phyloP scores from a whole-genome alignment of 352 stramenopile species.

The Lagenidium sp. region DNA sequence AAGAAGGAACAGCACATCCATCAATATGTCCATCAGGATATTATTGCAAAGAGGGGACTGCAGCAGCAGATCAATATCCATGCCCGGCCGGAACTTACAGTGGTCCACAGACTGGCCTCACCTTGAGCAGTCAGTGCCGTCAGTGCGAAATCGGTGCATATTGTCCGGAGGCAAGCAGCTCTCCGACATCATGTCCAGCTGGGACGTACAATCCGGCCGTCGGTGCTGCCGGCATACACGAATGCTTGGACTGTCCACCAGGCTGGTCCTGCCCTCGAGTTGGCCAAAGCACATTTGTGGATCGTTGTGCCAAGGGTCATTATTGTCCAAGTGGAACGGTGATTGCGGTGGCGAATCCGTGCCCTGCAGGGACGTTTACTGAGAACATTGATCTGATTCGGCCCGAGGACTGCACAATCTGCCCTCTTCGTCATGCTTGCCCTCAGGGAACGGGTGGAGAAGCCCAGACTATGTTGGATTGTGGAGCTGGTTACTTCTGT shows the following conservation, averaged over 20 bases:
- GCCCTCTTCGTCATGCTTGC: conserved; percentile 62
- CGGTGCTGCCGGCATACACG: conserved; percentile 32
- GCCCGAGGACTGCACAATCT: conserved; percentile 66
- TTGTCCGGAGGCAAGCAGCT: conserved; percentile 71
- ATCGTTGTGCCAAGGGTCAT: conserved; percentile 57
- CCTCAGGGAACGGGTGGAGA: conserved; percentile 62
- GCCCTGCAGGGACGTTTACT: conserved; percentile 69
- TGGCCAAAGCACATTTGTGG: conserved; percentile 44
- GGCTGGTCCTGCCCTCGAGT: conserved; percentile 69
- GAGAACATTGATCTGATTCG: conserved; percentile 56
- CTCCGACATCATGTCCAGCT: conserved; percentile 52
- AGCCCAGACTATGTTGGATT: conserved; percentile 58
- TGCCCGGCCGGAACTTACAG: conserved; percentile 86
- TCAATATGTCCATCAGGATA: conserved; percentile 65
- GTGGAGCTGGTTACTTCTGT: conserved; percentile 70
- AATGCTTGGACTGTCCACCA: conserved; percentile 59
- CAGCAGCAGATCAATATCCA: conserved; percentile 54
- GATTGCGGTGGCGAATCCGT: conserved; percentile 41
- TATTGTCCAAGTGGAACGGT: conserved; percentile 67
- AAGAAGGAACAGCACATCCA: conserved; percentile 30
- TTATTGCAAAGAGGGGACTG: conserved; percentile 75
- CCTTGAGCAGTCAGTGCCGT: conserved; percentile 35
- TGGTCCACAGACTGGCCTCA: conserved; percentile 39
- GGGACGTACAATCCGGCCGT: conserved; percentile 65
- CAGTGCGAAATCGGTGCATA: conserved; percentile 67